These are phyloP conservation scores for Fulvia fulva DNA, from an alignment of 2,329 filamentous ascomycete species.

Conservation along the genomic window DNA sequence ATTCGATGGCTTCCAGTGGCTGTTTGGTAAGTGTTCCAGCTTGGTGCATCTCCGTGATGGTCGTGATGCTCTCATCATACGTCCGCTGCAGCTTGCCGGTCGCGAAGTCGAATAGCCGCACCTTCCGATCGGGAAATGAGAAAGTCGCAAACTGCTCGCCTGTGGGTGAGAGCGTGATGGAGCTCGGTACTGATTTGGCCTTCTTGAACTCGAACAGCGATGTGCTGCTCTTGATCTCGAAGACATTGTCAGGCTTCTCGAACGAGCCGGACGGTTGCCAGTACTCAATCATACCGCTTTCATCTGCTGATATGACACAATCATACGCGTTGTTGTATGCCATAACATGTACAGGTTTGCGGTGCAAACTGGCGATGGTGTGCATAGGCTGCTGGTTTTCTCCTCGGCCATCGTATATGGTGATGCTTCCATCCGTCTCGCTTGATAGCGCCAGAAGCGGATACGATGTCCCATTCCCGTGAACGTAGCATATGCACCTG, in stretches of 20 bases:
- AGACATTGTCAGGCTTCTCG: slow-evolving; percentile 89
- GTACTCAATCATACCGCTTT: slow-evolving; percentile 93
- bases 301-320: slow-evolving; percentile 86
- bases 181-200: slow-evolving; percentile 75
- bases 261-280: slow-evolving; percentile 79
- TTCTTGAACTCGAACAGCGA: slow-evolving; percentile 98
- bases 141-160: slow-evolving; percentile 83
- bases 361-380: slow-evolving; percentile 73
- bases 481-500: slow-evolving; percentile 85
- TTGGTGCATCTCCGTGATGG: slow-evolving; percentile 91
- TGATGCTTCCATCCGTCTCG: slow-evolving; percentile 66
- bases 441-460: slow-evolving; percentile 82
- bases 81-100: slow-evolving; percentile 83
- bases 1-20: slow-evolving; percentile 85
- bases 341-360: slow-evolving; percentile 76
- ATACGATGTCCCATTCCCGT: slow-evolving; percentile 79
- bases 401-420: slow-evolving; percentile 84
- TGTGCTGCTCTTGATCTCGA: slow-evolving; percentile 88
- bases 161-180: slow-evolving; percentile 78
- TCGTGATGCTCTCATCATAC: slow-evolving; percentile 90
- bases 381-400: slow-evolving; percentile 74
- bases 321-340: slow-evolving; percentile 84
- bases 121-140: slow-evolving; percentile 88
- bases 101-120: slow-evolving; percentile 89
- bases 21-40: slow-evolving; percentile 72